phyloP scores from a whole-genome alignment of 192 early-diverging fungal genomes.

The Gonapodya sp. region DNA sequence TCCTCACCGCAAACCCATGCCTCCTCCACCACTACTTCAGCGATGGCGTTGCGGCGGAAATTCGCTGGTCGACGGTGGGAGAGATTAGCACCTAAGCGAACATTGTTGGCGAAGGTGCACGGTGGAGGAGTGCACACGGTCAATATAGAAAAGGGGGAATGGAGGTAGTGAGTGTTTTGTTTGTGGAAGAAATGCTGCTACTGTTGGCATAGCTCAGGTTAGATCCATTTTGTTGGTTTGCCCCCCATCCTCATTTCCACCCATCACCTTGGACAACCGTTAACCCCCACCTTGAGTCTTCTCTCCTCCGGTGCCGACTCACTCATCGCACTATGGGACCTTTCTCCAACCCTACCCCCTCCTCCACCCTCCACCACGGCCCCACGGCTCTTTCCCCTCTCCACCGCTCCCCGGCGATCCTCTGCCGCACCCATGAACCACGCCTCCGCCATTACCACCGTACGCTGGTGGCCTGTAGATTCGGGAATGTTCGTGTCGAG shows the following conservation, averaged over 20 bases:
- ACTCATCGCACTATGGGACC: background rate
- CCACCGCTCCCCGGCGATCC: background rate
- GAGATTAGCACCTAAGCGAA: background rate
- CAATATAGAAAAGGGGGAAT: background rate
- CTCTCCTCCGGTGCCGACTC: background rate
- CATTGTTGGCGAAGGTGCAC: background rate
- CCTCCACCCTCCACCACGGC: background rate
- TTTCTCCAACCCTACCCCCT: background rate
- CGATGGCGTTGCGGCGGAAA: background rate
- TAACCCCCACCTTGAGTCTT: background rate
- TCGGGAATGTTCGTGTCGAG: background rate
- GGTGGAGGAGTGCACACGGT: background rate
- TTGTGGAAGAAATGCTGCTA: background rate
- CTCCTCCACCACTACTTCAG: background rate
- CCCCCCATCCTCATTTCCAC: background rate
- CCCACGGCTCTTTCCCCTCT: background rate
- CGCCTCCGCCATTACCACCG: background rate
- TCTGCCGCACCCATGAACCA: background rate
- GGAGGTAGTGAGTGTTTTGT: background rate
- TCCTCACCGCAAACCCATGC: background rate
- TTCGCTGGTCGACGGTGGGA: background rate
- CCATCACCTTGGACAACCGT: background rate
- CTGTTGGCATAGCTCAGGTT: background rate
- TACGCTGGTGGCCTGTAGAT: conserved; percentile 5
- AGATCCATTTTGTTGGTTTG: background rate